Base-by-base conservation (phyloP, 176 grass and related monocot species). In the Triticum urartu region DNA sequence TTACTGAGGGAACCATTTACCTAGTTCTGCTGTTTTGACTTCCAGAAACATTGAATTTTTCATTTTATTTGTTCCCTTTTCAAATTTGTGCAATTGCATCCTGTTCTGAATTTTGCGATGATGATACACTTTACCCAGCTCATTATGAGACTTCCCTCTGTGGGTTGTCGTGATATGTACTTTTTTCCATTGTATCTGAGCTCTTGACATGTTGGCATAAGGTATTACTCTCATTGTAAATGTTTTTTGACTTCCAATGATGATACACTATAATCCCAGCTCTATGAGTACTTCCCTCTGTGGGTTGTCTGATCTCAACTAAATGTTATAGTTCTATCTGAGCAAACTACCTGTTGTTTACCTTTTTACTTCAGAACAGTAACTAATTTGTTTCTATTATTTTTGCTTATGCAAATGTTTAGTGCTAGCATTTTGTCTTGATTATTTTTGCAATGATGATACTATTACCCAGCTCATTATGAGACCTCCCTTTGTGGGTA, bases 391-490 rank as follows among this genome's bases (percentile, higher is more conserved):
- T 52, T 6, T 21, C 24, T 52, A 6, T 1, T 10, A 20, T 77
- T 32, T 2, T 52, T 52, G 14, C 7, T 56, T 58, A 20, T 58
- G 54, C 6, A 58, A 58, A 21, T 59, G 56, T 21, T 54, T 50
- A 6, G 45, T 32, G 14, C 1, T 3, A 56, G 9, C 3, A 11
- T 54, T 18, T 20, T 54, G 1, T 11, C 12, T 8, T 77, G 73
- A 52, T 7, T 52, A 0, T 38, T 66, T 78, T 68, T 17, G 77
- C 77, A 12, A 80, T 80, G 85, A 86, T 72, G 77, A 86, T 86
- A 81, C 82, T 67, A 61, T 67, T 89, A 93, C 91, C 94, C 94
- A 95, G 91, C 94, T 95, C 91, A 95, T 95, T 95, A 93, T 95
- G 91, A 95, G 63, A 93, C 89, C 48, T 86, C 67, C 87, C 91